Percentiles rank a stretch among this genome's conserved stretches.
Evolutionary conservation across 2,329 filamentous ascomycete genomes (phyloP).

Genomic region (Stemphylium vesicarium): DNA sequence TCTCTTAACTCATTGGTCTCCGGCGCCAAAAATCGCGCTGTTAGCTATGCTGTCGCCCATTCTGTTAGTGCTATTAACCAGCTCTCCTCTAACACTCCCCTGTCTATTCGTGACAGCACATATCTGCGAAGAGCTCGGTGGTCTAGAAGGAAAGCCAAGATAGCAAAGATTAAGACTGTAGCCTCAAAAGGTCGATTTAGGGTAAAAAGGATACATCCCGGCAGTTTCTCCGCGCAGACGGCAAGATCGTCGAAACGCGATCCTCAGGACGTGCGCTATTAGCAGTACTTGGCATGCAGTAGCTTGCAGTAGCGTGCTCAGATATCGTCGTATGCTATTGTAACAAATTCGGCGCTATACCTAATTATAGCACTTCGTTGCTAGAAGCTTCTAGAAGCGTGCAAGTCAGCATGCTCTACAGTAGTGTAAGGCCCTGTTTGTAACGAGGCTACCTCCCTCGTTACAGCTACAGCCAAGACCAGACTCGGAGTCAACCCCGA

Average conservation of each 20-base stretch:
- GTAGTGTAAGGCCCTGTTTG: too few relatives aligned
- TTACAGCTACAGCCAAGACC: too few relatives aligned
- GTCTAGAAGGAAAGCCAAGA: neutral
- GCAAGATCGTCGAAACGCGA: neutral
- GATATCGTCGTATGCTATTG: too few relatives aligned
- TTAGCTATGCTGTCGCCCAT: neutral
- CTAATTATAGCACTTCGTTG: neutral
- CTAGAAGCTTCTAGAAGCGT: neutral
- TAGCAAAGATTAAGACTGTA: neutral
- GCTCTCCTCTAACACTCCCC: neutral
- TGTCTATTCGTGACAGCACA: neutral
- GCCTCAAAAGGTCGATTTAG: neutral
- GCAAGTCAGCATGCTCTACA: neutral
- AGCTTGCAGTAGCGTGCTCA: too few relatives aligned
- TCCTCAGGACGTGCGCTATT: neutral
- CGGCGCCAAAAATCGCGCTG: neutral
- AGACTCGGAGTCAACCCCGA: too few relatives aligned
- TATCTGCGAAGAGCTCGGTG: neutral
- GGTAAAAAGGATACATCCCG: neutral
- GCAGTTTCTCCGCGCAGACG: neutral
- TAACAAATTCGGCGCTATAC: too few relatives aligned
- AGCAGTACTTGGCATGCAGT: neutral
- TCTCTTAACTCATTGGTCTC: neutral
- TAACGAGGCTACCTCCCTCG: neutral
- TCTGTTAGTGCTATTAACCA: neutral